These are phyloP conservation scores for Tolypocladium sp. DNA, from an alignment of 2,329 filamentous ascomycete species.

Conservation along the genomic window DNA sequence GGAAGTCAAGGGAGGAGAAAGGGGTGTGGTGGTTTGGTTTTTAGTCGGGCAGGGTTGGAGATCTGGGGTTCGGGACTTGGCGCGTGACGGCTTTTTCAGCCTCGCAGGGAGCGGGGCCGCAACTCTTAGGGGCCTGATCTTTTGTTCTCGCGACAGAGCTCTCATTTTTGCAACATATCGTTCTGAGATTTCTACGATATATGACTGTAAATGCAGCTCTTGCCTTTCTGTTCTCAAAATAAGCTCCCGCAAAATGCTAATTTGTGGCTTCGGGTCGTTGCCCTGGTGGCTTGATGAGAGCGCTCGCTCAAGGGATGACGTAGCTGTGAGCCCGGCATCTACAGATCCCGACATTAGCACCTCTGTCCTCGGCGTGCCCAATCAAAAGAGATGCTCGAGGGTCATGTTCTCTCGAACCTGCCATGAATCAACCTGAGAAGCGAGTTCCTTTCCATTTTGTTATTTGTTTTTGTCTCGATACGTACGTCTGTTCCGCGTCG, in stretches of 20 bases:
- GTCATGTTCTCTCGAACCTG: neutral
- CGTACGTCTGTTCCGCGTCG: neutral
- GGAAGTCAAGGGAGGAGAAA: neutral
- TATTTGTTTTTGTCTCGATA: neutral
- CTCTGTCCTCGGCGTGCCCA: neutral
- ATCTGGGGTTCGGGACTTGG: neutral
- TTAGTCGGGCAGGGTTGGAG: neutral
- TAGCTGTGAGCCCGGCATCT: constrained; percentile 66
- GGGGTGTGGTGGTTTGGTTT: neutral
- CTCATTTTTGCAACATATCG: neutral
- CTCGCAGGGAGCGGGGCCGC: neutral
- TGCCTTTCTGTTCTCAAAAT: constrained; percentile 53
- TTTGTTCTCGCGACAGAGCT: neutral
- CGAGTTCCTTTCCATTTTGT: neutral
- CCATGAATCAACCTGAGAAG: neutral
- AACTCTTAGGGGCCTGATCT: neutral
- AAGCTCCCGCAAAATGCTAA: constrained; percentile 61
- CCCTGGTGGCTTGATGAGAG: constrained; percentile 66
- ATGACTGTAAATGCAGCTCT: neutral
- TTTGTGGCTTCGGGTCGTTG: constrained; percentile 46
- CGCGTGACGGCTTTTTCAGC: neutral
- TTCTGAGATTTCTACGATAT: neutral
- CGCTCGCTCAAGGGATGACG: constrained; percentile 63
- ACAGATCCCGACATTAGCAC: neutral
- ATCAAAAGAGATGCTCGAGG: too few relatives aligned